Conservation (phyloP, 352 stramenopile species). For the Phytophthora meadii region DNA sequence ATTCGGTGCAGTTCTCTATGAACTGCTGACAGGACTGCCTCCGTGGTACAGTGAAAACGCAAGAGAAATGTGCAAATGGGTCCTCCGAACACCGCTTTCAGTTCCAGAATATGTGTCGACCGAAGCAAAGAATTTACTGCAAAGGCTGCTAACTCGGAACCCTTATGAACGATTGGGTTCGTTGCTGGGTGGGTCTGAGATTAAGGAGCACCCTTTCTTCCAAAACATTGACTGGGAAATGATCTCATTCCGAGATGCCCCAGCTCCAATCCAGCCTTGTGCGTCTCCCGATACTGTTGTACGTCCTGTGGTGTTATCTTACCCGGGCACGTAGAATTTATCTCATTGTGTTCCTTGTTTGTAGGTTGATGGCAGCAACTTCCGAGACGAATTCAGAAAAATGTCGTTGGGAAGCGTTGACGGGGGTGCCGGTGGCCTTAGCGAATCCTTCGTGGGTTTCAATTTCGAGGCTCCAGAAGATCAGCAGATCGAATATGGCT, state of each 20-base stretch:
- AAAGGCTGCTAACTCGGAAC: constrained; percentile 53
- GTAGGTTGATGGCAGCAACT: constrained; percentile 69
- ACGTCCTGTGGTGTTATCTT: constrained; percentile 18
- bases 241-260: constrained; percentile 61
- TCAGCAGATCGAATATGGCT: constrained; percentile 64
- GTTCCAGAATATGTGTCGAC: constrained; percentile 63
- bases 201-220: constrained; percentile 77
- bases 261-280: constrained; percentile 76
- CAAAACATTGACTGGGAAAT: constrained; percentile 69
- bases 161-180: constrained; percentile 63
- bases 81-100: constrained; percentile 60
- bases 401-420: constrained; percentile 59
- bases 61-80: constrained; percentile 52
- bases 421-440: constrained; percentile 30
- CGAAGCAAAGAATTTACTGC: constrained; percentile 59
- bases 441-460: constrained; percentile 88
- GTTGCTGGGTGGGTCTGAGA: constrained; percentile 50
- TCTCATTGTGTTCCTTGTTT: not conserved
- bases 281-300: constrained; percentile 48
- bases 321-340: not conserved
- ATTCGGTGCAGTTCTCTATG: constrained; percentile 77
- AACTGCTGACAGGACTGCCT: constrained; percentile 79
- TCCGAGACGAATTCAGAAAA: constrained; percentile 87
- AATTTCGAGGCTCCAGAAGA: constrained; percentile 75
- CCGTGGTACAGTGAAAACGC: constrained; percentile 79